Base-by-base conservation (phyloP, 768 basidiomycete species). In the Coprinellus aureogranulatus region DNA sequence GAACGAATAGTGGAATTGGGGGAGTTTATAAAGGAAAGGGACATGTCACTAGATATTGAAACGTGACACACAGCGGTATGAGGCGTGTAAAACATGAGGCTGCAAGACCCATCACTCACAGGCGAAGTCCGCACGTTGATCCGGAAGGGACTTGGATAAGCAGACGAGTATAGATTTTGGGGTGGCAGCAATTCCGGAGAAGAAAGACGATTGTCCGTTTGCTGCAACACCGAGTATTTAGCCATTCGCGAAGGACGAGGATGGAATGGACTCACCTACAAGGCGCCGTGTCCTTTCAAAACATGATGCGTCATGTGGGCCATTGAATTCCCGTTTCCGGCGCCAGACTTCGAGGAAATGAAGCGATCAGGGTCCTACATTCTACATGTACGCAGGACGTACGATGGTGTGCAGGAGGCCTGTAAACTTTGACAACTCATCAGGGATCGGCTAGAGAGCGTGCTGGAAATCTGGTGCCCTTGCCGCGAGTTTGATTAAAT, bases 41-140 rank as follows among this genome's bases (percentile, higher is more conserved):
- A 34, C 57, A 45, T 53, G 51, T 27, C 42, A 54, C 47, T 22
- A 37, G 28, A 37, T 49, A 22, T 31, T 61, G 53, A 66, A 74
- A 71, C 73, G 77, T 79, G 77, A 77, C 69, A 66, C 67, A 70
- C 76, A 70, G 60, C 70, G 70, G 68, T 64, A 60, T 64, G 59
- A 91, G 52, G 89, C 91, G 71, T 89, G 85, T 81, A 67, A 53
- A 88, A 94, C 62, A 92, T 92, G 75, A 90, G 89, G 79, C 94
- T 86, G 64, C 53, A 81, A 63, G n/a, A 61, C 53, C 78, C 80
- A 50, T 66, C 67, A 75, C 74, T 73, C 65, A 77, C 72, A 70
- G 68, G 65, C 69, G 67, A 68, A 66, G 65, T 69, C 71, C 75
- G 70, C 71, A 72, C 75, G 69, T 62, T 73, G 72, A 69, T 75